phyloP scores from a whole-genome alignment of 208 protist genomes.

The Leishmania lainsoni region DNA sequence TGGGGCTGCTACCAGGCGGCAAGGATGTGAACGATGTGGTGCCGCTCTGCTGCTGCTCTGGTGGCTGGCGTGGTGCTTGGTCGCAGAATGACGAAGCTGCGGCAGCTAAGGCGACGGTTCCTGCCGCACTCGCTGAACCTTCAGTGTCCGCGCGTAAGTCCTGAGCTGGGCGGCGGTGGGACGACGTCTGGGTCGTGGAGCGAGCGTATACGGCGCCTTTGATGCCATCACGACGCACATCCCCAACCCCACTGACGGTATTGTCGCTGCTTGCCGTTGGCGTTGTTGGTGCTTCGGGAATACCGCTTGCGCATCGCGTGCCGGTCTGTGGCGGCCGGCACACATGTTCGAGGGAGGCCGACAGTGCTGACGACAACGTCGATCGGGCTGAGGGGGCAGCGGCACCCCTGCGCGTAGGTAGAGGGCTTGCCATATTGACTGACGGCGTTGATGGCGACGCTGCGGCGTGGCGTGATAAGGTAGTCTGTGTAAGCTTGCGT shows the following conservation, averaged over 20 bases:
- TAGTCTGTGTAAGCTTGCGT: not conserved
- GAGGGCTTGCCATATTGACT: not conserved
- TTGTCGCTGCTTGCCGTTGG: not conserved
- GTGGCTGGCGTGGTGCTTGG: not conserved
- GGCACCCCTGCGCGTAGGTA: not conserved
- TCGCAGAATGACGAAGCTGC: constrained; percentile 6
- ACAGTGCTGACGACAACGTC: not conserved
- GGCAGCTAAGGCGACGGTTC: not conserved
- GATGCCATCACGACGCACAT: not conserved
- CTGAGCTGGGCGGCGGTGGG: not conserved
- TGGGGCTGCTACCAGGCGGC: not conserved
- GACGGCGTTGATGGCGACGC: not conserved
- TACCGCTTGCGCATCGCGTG: not conserved
- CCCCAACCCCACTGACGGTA: not conserved
- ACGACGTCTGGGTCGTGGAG: constrained; percentile 92
- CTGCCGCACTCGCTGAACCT: not conserved
- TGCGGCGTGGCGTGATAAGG: not conserved
- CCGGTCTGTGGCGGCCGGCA: not conserved
- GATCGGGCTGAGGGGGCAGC: not conserved
- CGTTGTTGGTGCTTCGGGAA: not conserved
- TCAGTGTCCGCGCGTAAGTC: not conserved
- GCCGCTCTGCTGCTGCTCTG: constrained; percentile 87
- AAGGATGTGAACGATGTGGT: constrained; percentile 94
- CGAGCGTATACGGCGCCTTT: not conserved
- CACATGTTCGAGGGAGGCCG: not conserved